A percentile compares a stretch with the other conserved stretches of the same genome.
phyloP scores from a whole-genome alignment of 2,329 filamentous ascomycete species.

The Phoma sp. region DNA sequence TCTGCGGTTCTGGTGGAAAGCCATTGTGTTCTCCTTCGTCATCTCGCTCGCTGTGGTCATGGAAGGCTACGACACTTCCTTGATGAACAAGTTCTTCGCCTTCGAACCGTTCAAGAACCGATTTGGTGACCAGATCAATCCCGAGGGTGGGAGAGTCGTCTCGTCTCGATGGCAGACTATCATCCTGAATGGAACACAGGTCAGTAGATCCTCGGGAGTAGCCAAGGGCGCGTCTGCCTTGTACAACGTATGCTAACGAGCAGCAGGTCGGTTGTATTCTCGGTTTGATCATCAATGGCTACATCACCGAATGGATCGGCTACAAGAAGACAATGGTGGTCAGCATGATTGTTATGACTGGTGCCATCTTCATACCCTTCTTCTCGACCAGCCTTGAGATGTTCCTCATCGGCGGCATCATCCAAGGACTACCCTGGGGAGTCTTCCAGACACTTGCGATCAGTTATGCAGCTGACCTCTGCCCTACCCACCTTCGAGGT shows the following conservation, averaged over 20 bases:
- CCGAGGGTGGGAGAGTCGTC: conserved; percentile 47
- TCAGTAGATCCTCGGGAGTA: conserved; percentile 20
- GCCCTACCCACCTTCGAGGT: conserved; percentile 69
- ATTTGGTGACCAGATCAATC: conserved; percentile 46
- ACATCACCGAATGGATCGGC: conserved; percentile 51
- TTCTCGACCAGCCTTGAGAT: conserved; percentile 55
- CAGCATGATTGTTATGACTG: conserved; percentile 32
- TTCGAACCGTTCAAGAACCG: conserved; percentile 50
- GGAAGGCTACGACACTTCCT: conserved; percentile 83
- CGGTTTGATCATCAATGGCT: conserved; percentile 53
- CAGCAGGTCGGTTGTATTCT: conserved; percentile 48
- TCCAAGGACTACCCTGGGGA: conserved; percentile 52
- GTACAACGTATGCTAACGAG: conserved; percentile 13
- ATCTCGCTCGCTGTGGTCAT: conserved; percentile 87
- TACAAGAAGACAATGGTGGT: conserved; percentile 38
- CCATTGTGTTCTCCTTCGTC: conserved; percentile 78
- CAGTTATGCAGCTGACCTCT: conserved; percentile 57
- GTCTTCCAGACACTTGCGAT: conserved; percentile 48
- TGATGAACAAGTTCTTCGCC: conserved; percentile 78
- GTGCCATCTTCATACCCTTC: conserved; percentile 36
- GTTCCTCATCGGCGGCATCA: conserved; percentile 64
- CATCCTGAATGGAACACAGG: conserved; percentile 51
- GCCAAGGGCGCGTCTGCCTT: background rate
- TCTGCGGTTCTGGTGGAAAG: conserved; percentile 81
- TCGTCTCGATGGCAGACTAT: conserved; percentile 53